These are phyloP conservation scores for Clarireedia monteithiana DNA, from an alignment of 2,329 filamentous ascomycete species.

Conservation along the genomic window DNA sequence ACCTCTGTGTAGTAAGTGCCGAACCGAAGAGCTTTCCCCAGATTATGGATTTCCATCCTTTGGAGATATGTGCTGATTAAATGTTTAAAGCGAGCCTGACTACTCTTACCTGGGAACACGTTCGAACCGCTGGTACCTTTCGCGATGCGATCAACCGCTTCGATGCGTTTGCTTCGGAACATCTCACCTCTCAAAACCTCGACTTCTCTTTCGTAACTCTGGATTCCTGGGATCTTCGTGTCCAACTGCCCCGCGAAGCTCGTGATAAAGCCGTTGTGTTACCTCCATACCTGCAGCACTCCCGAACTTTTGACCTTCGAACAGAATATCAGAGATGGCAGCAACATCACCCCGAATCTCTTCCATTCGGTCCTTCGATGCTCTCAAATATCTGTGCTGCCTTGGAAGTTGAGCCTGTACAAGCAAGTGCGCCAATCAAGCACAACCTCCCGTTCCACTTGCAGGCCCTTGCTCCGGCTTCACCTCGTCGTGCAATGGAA, in stretches of 20 bases:
- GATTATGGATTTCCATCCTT: slow-evolving; percentile 3
- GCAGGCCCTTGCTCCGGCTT: slow-evolving; percentile 90
- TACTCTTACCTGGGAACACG: slow-evolving; percentile 97
- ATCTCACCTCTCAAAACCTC: slow-evolving; percentile 81
- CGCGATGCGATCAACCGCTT: slow-evolving; percentile 94
- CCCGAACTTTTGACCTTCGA: slow-evolving; percentile 90
- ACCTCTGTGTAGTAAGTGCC: slow-evolving; percentile 88
- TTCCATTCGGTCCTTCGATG: slow-evolving; percentile 92
- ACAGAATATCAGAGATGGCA: slow-evolving; percentile 99
- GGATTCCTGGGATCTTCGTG: slow-evolving; percentile 96
- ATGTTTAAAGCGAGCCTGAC: slow-evolving; percentile 73
- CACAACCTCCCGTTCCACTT: slow-evolving; percentile 97
- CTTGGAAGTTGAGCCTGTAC: slow-evolving; percentile 93
- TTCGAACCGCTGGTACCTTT: slow-evolving; percentile 94
- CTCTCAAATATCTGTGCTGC: slow-evolving; percentile 97
- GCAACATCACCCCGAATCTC: slow-evolving; percentile 93
- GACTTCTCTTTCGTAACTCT: slow-evolving; percentile 98
- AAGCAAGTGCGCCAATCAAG: slow-evolving; percentile 96
- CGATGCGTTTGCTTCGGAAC: slow-evolving; percentile 86
- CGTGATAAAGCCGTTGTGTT: slow-evolving; percentile 97
- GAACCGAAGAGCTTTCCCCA: background rate
- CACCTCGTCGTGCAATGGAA: slow-evolving; percentile 92
- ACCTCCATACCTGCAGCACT: slow-evolving; percentile 94
- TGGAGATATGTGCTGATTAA: slow-evolving; percentile 17
- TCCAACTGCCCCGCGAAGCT: slow-evolving; percentile 94